Base-by-base conservation (phyloP, 2,329 filamentous ascomycete genomes). In the Aureobasidium sp. region DNA sequence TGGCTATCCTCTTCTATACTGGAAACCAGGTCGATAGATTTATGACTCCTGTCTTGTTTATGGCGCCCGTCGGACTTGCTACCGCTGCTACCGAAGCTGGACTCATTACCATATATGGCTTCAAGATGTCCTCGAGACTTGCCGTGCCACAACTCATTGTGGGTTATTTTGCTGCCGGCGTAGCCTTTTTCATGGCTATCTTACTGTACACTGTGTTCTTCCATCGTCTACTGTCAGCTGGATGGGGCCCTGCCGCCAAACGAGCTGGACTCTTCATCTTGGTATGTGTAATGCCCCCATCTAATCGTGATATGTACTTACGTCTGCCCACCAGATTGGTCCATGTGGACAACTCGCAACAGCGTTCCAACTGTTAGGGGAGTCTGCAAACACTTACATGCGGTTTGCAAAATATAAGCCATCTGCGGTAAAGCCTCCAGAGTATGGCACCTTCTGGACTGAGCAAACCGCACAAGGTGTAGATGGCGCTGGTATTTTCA, bases 131-230 rank as follows among this genome's bases (percentile, higher is more conserved):
- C 2, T 51, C 64, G 5, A 46, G 57, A 29, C 37, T 64, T 34
- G 62, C 64, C 29, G 64, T 53, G 9, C 64, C 64, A 24, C 47
- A 55, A 26, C n/a, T 65, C 1, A 47, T 65, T 13, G 62, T 65
- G 2, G 61, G 61, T 24, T 65, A 63, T 32, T 65, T 63, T 39
- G 64, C 56, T 9, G 32, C 41, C 2, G 62, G 64, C 2, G 46
- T 64, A 7, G 64, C 61, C 15, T 37, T 65, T 9, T 63, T 65
- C 44, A 65, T 63, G 55, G 64, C 62, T 17, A 52, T 61, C 7
- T 26, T 65, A 7, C 55, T 65, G 1, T 63, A 65, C 53, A 63
- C 61, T 12, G 56, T 63, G 4, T 63, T 60, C 26, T 65, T 65
- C 48, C 61, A 65, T 47, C 63, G 50, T 13, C 26, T 65, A 9